phyloP scores from a whole-genome alignment of 2,329 filamentous ascomycete genomes.

The Endocalyx cinctus region DNA sequence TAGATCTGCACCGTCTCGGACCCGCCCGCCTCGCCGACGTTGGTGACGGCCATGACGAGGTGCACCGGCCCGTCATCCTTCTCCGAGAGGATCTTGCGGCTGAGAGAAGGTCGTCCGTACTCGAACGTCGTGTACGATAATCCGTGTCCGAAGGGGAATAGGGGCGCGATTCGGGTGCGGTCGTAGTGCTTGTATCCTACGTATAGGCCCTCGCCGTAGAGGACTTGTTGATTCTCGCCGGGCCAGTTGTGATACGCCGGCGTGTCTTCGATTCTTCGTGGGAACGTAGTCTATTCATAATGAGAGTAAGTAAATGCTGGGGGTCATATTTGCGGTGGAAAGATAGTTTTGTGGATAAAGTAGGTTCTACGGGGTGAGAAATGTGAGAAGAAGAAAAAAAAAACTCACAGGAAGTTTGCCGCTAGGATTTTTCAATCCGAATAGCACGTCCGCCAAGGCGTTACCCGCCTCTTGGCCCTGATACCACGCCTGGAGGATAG shows the following conservation, averaged over 20 bases:
- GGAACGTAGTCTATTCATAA: slow-evolving; percentile 55
- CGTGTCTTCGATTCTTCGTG: slow-evolving; percentile 57
- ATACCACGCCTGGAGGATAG: slow-evolving; percentile 68
- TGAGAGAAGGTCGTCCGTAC: slow-evolving; percentile 54
- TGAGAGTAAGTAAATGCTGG: slow-evolving; percentile 4
- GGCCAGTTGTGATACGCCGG: slow-evolving; percentile 71
- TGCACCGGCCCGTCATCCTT: slow-evolving; percentile 33
- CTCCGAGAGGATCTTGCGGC: slow-evolving; percentile 33
- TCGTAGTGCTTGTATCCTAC: slow-evolving; percentile 74
- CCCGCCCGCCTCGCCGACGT: slow-evolving; percentile 53
- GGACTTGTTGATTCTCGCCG: slow-evolving; percentile 61
- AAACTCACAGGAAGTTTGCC: slow-evolving; percentile 59
- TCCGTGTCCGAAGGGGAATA: slow-evolving; percentile 71
- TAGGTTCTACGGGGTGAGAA: no score
- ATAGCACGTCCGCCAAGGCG: slow-evolving; percentile 61
- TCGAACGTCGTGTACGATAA: slow-evolving; percentile 68
- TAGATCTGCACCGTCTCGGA: slow-evolving; percentile 66
- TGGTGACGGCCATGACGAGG: slow-evolving; percentile 44
- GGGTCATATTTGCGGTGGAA: no score
- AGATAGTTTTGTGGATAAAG: no score
- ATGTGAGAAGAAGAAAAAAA: neutral
- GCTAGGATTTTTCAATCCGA: slow-evolving; percentile 59
- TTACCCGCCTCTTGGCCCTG: slow-evolving; percentile 67
- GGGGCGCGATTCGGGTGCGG: slow-evolving; percentile 49
- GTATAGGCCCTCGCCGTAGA: slow-evolving; percentile 70